A percentile compares a stretch with the other conserved stretches of the same genome.
Conservation (phyloP, 495 filamentous ascomycete species). For the Lasiosphaeria hispida region DNA sequence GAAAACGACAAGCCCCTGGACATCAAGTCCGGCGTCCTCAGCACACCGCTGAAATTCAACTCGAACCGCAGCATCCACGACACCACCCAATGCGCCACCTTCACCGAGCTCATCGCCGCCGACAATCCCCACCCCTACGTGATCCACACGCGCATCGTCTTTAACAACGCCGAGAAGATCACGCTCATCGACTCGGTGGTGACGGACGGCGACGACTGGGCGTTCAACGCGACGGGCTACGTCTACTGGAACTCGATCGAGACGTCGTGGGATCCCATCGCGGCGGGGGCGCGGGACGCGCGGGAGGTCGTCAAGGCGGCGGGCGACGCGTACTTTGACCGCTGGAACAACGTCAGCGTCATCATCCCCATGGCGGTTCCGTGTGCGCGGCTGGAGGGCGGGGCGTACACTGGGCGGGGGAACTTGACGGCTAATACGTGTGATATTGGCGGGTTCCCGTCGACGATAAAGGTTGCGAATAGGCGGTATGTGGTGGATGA, state of each 20-base stretch:
- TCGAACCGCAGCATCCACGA: constrained; percentile 45
- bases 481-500: constrained; percentile 52
- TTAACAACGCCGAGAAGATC: background rate
- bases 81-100: constrained; percentile 44
- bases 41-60: constrained; percentile 37
- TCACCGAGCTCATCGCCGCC: constrained; percentile 49
- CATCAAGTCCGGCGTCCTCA: constrained; percentile 37
- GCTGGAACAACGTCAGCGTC: constrained; percentile 30
- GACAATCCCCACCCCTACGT: constrained; percentile 34
- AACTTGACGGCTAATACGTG: constrained; percentile 32
- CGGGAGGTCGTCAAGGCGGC: constrained; percentile 39
- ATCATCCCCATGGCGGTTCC: constrained; percentile 39
- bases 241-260: constrained; percentile 36
- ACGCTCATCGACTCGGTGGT: constrained; percentile 29
- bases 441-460: constrained; percentile 33
- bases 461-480: constrained; percentile 36
- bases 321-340: constrained; percentile 40
- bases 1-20: constrained; percentile 36
- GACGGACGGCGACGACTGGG: constrained; percentile 32
- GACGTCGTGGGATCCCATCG: constrained; percentile 40
- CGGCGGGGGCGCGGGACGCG: constrained; percentile 28
- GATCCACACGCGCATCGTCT: constrained; percentile 19
- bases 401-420: constrained; percentile 34
- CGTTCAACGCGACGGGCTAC: constrained; percentile 47
- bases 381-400: constrained; percentile 30